phyloP scores from a whole-genome alignment of 228 moss, liverwort and hornwort species.

The Sphagnum magellanicum region DNA sequence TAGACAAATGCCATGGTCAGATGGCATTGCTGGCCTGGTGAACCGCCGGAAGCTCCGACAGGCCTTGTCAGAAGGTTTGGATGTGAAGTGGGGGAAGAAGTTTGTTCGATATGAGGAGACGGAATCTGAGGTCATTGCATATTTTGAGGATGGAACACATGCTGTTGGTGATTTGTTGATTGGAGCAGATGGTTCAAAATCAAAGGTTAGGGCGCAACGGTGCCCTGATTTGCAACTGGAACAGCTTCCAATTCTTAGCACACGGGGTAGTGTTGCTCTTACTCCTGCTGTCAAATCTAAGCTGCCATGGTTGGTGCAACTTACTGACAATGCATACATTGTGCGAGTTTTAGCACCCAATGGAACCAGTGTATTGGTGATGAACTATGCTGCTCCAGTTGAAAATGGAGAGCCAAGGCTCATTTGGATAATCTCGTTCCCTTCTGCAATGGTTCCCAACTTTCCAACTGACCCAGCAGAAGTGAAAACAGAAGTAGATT shows the following conservation, averaged over 20 bases:
- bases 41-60: constrained; percentile 35
- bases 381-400: constrained; percentile 18
- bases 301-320: constrained; percentile 10
- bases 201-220: constrained; percentile 24
- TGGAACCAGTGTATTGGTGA: constrained; percentile 24
- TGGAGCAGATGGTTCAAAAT: constrained; percentile 38
- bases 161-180: constrained; percentile 26
- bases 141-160: constrained; percentile 40
- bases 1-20: constrained; percentile 2
- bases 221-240: constrained; percentile 12
- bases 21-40: constrained; percentile 15
- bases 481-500: constrained; percentile 27
- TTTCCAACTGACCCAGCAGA: constrained; percentile 11
- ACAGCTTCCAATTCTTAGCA: constrained; percentile 16
- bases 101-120: constrained; percentile 33
- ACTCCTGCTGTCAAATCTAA: constrained; percentile 3
- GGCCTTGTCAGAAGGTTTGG: constrained; percentile 23
- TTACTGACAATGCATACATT: constrained; percentile 8
- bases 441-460: constrained; percentile 2
- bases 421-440: constrained; percentile 37
- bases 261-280: constrained; percentile 12
- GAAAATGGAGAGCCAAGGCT: constrained; percentile 14
- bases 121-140: constrained; percentile 22
- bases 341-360: constrained; percentile 11
- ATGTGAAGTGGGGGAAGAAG: constrained; percentile 28